A percentile compares a stretch with the other conserved stretches of the same genome.
Conservation (phyloP, 208 protist genomes). For the Porcisia deanei region DNA sequence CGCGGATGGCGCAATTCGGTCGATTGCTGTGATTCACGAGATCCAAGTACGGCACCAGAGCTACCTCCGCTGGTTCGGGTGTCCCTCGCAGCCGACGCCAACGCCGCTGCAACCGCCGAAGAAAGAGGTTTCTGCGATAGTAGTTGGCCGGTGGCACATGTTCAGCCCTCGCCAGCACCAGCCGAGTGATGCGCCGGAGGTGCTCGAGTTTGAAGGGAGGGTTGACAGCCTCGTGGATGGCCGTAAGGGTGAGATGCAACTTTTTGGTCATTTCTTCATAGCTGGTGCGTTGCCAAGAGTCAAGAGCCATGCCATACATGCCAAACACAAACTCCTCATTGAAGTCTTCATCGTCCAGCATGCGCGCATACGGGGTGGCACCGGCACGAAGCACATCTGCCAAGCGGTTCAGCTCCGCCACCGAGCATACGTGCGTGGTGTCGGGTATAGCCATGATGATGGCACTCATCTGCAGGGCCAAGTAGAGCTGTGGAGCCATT, state of each 20-base stretch:
- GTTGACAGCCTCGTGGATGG: slow-evolving; percentile 56
- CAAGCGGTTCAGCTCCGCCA: slow-evolving; percentile 46
- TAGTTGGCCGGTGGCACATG: slow-evolving; percentile 71
- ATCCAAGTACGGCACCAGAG: slow-evolving; percentile 80
- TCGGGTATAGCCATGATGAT: slow-evolving; percentile 75
- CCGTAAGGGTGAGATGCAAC: slow-evolving; percentile 62
- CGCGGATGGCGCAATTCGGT: slow-evolving; percentile 71
- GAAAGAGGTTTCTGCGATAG: slow-evolving; percentile 44
- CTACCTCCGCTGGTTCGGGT: slow-evolving; percentile 54
- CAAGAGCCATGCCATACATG: slow-evolving; percentile 91
- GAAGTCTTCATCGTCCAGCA: slow-evolving; percentile 92
- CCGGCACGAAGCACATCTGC: slow-evolving; percentile 44
- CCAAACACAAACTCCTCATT: slow-evolving; percentile 87
- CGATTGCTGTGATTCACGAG: slow-evolving; percentile 91
- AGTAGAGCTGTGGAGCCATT: slow-evolving; percentile 87
- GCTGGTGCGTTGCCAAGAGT: slow-evolving; percentile 85
- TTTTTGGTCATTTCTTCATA: slow-evolving; percentile 85
- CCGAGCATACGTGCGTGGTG: slow-evolving; percentile 39
- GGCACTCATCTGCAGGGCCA: slow-evolving; percentile 81
- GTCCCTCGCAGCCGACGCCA: slow-evolving; percentile 37
- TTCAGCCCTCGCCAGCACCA: slow-evolving; percentile 80
- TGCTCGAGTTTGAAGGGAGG: slow-evolving; percentile 80
- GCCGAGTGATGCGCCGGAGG: slow-evolving; percentile 78
- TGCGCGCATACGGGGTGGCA: slow-evolving; percentile 78
- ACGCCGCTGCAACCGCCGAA: slow-evolving; percentile 43